Percentiles rank a stretch among this genome's conserved stretches.
Evolutionary conservation across 2,329 filamentous ascomycete species (phyloP).

Genomic region (Bipolaris zeicola): DNA sequence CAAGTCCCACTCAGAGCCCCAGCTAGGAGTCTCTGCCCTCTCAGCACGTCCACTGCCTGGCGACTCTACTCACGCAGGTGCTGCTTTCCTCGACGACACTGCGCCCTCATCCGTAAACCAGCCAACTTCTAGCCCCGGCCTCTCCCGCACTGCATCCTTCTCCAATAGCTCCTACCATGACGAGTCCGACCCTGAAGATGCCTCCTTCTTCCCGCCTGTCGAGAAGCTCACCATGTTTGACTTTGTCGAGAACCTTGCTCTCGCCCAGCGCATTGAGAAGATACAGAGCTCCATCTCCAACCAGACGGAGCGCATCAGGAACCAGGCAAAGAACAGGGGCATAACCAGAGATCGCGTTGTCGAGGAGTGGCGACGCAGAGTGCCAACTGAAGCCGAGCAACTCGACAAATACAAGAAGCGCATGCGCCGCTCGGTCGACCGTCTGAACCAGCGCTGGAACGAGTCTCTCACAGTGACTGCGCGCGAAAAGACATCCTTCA

Average conservation of each 20-base stretch:
- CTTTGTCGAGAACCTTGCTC: conserved; percentile 86
- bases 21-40: conserved; percentile 34
- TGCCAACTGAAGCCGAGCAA: conserved; percentile 88
- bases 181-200: conserved; percentile 75
- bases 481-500: conserved; percentile 94
- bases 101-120: conserved; percentile 54
- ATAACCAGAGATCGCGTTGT: conserved; percentile 88
- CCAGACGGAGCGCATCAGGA: conserved; percentile 85
- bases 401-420: conserved; percentile 86
- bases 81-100: conserved; percentile 48
- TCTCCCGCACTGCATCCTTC: conserved; percentile 80
- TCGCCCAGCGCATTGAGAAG: conserved; percentile 89
- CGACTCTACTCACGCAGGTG: conserved; percentile 34
- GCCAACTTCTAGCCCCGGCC: conserved; percentile 55
- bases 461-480: conserved; percentile 86
- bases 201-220: conserved; percentile 71
- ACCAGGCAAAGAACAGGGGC: conserved; percentile 77
- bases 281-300: conserved; percentile 80
- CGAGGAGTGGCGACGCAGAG: conserved; percentile 86
- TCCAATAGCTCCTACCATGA: conserved; percentile 88
- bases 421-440: conserved; percentile 88
- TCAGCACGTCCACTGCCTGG: conserved; percentile 31
- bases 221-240: conserved; percentile 92
- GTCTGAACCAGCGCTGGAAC: conserved; percentile 83
- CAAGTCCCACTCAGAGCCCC: conserved; percentile 40